Evolutionary conservation across 2,329 filamentous ascomycete genomes (phyloP), one percentile per base, ranked within the genome.

Genomic region (Phialophora tarda): DNA sequence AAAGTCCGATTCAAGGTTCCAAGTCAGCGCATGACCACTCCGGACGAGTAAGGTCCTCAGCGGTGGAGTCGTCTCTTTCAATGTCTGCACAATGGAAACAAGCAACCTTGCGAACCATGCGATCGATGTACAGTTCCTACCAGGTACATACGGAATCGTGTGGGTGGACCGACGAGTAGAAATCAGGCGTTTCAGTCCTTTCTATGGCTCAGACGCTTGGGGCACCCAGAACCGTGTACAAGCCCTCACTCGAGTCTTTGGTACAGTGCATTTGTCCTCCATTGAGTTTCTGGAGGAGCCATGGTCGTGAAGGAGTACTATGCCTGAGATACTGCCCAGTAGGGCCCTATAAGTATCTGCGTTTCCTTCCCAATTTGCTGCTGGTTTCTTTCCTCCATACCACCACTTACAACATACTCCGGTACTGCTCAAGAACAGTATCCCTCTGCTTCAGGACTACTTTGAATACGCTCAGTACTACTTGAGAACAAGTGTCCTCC

Each of bases 311-410:
- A 44, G 34, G 2, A 17, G 14, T n/a, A 3, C 12, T 21, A 17
- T 8, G 6, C 12, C 5, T 6, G 6, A n/a, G 38, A 44, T n/a
- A 17, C 17, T 44, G 4, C 17, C 14, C 14, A 41, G 14, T 5
- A 41, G 38, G 2, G 17, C 38, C 38, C 4, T n/a, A 44, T n/a
- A 44, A 44, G 17, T 44, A 44, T 44, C 14, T 11, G 38, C 17
- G 1, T 17, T n/a, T 44, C 14, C n/a, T n/a, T 17, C 17, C n/a
- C 53, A 28, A 34, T 34, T 12, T n/a, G 53, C 53, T 30, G n/a
- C 28, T 32, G 28, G 28, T 55, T 55, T 21, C 53, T 32, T 55
- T 34, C 53, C 28, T 34, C 28, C 28, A 55, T n/a, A 55, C 4
- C 53, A 55, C 23, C 53, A 34, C 53, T 30, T 28, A 21, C 24